These are phyloP conservation scores for Sparassis latifolia DNA, from an alignment of 1,284 basidiomycete genomes.

Conservation along the genomic window DNA sequence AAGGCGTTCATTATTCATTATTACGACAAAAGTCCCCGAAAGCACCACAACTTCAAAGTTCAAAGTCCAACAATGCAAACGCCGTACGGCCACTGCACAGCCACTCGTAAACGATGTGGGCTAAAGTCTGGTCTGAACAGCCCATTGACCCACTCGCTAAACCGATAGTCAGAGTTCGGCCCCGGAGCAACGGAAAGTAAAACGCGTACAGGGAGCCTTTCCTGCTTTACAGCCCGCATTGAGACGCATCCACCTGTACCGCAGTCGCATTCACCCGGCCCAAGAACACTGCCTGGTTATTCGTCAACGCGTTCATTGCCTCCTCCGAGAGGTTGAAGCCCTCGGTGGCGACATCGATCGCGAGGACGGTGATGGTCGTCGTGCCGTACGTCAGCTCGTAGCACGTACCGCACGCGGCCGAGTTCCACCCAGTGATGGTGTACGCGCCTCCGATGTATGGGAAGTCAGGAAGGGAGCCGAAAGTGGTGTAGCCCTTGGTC, in stretches of 20 bases:
- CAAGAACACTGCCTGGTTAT: slow-evolving; percentile 9
- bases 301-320: slow-evolving; percentile 19
- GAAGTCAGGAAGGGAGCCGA: slow-evolving; percentile 41
- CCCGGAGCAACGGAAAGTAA: too few species aligned
- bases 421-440: slow-evolving; percentile 35
- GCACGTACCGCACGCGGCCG: slow-evolving; percentile 39
- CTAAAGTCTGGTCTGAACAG: too few species aligned
- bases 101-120: too few species aligned
- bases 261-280: slow-evolving; percentile 15
- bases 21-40: too few species aligned
- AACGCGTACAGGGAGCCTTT: too few species aligned
- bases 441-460: slow-evolving; percentile 44
- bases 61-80: too few species aligned
- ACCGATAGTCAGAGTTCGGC: too few species aligned
- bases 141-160: too few species aligned
- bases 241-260: slow-evolving; percentile 8
- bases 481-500: slow-evolving; percentile 35
- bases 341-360: slow-evolving; percentile 31
- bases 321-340: slow-evolving; percentile 28
- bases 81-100: too few species aligned
- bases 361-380: slow-evolving; percentile 31
- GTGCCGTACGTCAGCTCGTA: slow-evolving; percentile 36
- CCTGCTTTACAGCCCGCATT: neutral
- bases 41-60: too few species aligned
- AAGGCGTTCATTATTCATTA: too few species aligned